Conservation (phyloP, 176 grass and related monocot genomes). For the Juncus effusus region DNA sequence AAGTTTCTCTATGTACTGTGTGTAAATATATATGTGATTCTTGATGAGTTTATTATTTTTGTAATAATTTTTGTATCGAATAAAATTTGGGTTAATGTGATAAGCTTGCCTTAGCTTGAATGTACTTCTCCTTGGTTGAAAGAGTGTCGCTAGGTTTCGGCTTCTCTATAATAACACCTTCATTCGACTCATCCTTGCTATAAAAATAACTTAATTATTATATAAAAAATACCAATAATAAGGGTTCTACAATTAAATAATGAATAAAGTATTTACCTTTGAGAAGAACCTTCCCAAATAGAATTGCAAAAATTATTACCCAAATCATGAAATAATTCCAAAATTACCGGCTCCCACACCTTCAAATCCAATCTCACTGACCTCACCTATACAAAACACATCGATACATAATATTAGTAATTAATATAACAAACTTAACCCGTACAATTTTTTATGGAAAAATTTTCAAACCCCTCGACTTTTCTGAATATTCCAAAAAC, state of each 20-base stretch:
- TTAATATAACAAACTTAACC: too few relatives aligned
- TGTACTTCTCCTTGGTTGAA: constrained; percentile 91
- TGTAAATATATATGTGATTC: background rate
- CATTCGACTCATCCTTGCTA: constrained; percentile 60
- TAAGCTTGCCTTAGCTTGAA: constrained; percentile 81
- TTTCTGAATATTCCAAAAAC: too few relatives aligned
- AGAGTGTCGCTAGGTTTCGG: constrained; percentile 71
- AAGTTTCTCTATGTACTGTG: constrained; percentile 91
- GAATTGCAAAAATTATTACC: constrained; percentile 89
- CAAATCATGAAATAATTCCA: constrained; percentile 79
- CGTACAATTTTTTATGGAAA: too few relatives aligned
- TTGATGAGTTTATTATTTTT: too few relatives aligned
- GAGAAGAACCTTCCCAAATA: constrained; percentile 91
- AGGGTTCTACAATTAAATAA: constrained; percentile 4
- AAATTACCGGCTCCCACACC: constrained; percentile 83
- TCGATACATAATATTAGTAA: background rate
- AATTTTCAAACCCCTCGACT: too few relatives aligned
- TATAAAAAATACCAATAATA: constrained; percentile 22
- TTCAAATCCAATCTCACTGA: constrained; percentile 91
- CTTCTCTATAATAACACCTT: constrained; percentile 57
- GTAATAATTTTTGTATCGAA: too few relatives aligned
- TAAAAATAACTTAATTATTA: constrained; percentile 21
- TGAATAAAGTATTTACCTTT: constrained; percentile 41
- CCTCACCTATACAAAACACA: constrained; percentile 60
- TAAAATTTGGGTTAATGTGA: background rate